A percentile compares a stretch with the other conserved stretches of the same genome.
Evolutionary conservation across 805 yeast genomes (phyloP).

Genomic region (Jamesozyma jinghongensis): DNA sequence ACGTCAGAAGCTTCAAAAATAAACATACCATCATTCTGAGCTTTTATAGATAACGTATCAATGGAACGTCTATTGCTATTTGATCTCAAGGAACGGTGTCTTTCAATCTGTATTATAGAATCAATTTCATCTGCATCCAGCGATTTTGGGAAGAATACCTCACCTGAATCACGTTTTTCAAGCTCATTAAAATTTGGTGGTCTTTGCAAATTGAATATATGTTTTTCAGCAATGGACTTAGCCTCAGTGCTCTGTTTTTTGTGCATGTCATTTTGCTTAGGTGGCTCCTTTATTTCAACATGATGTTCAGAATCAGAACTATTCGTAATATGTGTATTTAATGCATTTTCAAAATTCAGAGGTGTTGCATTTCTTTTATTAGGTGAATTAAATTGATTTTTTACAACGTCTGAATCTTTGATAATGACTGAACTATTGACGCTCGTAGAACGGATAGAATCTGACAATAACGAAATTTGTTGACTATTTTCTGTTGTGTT

Average conservation of each 20-base stretch:
- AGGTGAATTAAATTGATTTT: background rate
- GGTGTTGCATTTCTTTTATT: constrained; percentile 23
- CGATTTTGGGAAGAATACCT: constrained; percentile 63
- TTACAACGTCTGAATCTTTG: background rate
- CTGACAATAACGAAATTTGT: background rate
- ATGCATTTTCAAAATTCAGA: constrained; percentile 15
- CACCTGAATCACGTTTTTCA: constrained; percentile 35
- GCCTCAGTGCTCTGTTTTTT: background rate
- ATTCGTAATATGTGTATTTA: constrained; percentile 1
- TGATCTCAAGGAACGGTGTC: constrained; percentile 54
- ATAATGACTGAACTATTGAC: background rate
- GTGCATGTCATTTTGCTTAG: background rate
- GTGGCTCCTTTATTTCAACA: background rate
- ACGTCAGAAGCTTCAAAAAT: constrained; percentile 31
- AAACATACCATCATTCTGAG: constrained; percentile 41
- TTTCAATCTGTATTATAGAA: constrained; percentile 62
- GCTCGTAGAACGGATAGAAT: background rate
- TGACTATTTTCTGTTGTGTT: background rate
- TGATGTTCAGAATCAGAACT: background rate
- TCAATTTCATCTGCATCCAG: constrained; percentile 61
- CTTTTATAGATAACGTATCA: constrained; percentile 32
- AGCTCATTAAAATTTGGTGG: background rate
- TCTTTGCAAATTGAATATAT: background rate
- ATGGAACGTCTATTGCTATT: constrained; percentile 22
- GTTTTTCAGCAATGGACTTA: background rate